Percentiles rank a stretch among this genome's conserved stretches.
These are phyloP conservation scores for Diaporthe humulicola DNA, from an alignment of 2,329 filamentous ascomycete species.

Conservation along the genomic window DNA sequence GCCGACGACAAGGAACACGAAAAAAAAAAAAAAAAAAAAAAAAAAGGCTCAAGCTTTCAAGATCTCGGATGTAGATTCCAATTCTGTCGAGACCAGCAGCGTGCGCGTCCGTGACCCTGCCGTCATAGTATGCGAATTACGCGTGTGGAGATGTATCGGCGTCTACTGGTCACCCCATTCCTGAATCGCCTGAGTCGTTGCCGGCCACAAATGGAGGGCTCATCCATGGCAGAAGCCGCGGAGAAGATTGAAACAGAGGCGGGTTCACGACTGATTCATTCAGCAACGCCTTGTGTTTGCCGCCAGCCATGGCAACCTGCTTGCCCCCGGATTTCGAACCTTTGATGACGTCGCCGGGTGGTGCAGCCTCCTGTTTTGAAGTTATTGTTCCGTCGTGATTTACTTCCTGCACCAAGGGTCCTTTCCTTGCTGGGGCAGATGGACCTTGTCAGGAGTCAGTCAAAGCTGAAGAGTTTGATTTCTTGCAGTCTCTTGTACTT, in stretches of 20 bases:
- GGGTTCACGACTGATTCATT: constrained; percentile 22
- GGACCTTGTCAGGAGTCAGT: constrained; percentile 7
- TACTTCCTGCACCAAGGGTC: constrained; percentile 26
- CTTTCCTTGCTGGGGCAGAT: constrained; percentile 1
- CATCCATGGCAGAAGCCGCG: constrained; percentile 4
- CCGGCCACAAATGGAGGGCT: neutral
- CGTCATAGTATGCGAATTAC: neutral
- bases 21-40: too few species aligned
- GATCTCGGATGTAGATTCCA: constrained; percentile 7
- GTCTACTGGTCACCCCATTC: constrained; percentile 31
- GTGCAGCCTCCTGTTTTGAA: neutral
- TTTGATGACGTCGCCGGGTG: constrained; percentile 16
- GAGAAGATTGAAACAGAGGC: constrained; percentile 23
- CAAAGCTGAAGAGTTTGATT: constrained; percentile 14
- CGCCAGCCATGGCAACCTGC: constrained; percentile 12
- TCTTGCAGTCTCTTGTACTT: neutral
- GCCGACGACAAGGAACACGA: too few species aligned
- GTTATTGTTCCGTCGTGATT: constrained; percentile 1
- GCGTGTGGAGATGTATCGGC: constrained; percentile 23
- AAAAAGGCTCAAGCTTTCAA: neutral
- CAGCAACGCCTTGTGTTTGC: constrained; percentile 10
- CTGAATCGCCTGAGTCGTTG: constrained; percentile 27
- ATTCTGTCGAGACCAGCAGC: neutral
- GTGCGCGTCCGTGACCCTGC: neutral
- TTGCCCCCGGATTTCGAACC: neutral